A percentile compares a stretch with the other conserved stretches of the same genome.
Conservation (phyloP, 768 basidiomycete genomes). For the Rhodosporidiobolus sp. region DNA sequence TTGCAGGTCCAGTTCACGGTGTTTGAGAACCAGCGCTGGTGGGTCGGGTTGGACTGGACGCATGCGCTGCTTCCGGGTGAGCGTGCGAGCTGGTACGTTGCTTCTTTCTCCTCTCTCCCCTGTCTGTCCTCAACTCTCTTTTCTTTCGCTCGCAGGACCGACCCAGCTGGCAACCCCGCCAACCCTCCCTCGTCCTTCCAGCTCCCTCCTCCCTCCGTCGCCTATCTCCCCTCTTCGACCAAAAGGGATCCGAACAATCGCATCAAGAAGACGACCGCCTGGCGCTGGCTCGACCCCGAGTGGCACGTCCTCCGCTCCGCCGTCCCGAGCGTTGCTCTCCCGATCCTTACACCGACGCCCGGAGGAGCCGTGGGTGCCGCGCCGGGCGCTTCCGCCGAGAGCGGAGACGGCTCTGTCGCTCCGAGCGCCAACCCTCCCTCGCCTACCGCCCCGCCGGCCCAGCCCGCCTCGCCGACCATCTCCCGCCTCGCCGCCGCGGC, state of each 20-base stretch:
- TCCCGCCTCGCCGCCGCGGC: conserved; percentile 6
- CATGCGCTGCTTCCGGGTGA: conserved; percentile 53
- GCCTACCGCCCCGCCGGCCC: neutral
- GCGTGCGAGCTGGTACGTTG: conserved; percentile 50
- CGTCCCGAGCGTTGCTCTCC: conserved; percentile 14
- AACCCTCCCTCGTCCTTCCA: conserved; percentile 51
- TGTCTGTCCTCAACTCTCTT: neutral
- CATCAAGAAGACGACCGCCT: conserved; percentile 48
- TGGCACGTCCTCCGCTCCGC: conserved; percentile 49
- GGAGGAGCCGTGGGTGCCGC: neutral
- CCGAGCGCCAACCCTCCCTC: neutral
- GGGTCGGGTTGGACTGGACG: conserved; percentile 55
- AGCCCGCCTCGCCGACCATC: conserved; percentile 3
- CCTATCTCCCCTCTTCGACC: conserved; percentile 47
- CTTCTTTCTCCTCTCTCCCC: neutral
- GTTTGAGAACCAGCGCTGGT: conserved; percentile 49
- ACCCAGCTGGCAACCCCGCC: conserved; percentile 50
- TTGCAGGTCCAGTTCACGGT: conserved; percentile 54
- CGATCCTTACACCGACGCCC: neutral
- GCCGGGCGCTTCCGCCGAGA: neutral
- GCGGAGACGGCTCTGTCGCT: too few relatives aligned
- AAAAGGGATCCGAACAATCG: conserved; percentile 44
- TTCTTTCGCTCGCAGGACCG: conserved; percentile 45
- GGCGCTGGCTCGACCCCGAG: conserved; percentile 54
- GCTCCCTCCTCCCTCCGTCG: conserved; percentile 49